These are phyloP conservation scores for Stagonosporopsis chrysanthemi DNA, from an alignment of 2,329 filamentous ascomycete genomes.

Conservation along the genomic window DNA sequence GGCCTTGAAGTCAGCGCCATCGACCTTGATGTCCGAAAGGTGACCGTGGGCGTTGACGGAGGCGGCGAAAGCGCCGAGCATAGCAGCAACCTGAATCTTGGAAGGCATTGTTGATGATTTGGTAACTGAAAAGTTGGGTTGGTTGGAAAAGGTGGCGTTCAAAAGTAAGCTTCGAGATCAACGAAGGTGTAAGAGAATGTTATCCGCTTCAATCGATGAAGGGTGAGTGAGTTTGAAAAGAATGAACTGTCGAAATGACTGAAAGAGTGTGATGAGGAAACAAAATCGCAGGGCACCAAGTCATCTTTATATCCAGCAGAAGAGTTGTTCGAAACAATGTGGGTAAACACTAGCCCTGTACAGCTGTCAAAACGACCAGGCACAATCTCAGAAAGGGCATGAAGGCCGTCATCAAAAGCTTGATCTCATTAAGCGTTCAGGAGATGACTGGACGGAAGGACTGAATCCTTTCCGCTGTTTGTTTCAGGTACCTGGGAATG, in stretches of 20 bases:
- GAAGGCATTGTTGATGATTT: conserved; percentile 36
- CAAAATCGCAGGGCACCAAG: conserved; percentile 1
- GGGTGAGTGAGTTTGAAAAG: conserved; percentile 33
- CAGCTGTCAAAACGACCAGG: conserved; percentile 19
- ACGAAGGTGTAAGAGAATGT: conserved; percentile 36
- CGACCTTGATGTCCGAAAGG: conserved; percentile 54
- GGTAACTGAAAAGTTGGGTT: conserved; percentile 10
- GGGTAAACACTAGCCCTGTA: conserved; percentile 13
- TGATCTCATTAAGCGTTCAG: conserved; percentile 18
- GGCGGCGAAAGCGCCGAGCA: conserved; percentile 45
- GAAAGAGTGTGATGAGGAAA: conserved; percentile 31
- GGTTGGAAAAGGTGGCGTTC: conserved; percentile 17
- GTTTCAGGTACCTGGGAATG: conserved; percentile 21
- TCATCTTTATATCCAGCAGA: conserved; percentile 26
- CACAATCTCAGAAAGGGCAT: conserved; percentile 17
- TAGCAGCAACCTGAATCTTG: conserved; percentile 41
- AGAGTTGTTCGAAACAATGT: conserved; percentile 13
- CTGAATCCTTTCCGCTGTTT: conserved; percentile 17
- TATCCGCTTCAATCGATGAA: conserved; percentile 40
- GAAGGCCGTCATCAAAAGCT: conserved; percentile 20
- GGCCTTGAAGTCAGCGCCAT: conserved; percentile 56
- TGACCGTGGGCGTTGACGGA: conserved; percentile 56
- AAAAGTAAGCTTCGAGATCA: conserved; percentile 36
- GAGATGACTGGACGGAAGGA: conserved; percentile 2
- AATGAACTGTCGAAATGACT: conserved; percentile 35